Evolutionary conservation across 1,284 basidiomycete genomes (phyloP).

Genomic region (Xerocomus amazonicus): DNA sequence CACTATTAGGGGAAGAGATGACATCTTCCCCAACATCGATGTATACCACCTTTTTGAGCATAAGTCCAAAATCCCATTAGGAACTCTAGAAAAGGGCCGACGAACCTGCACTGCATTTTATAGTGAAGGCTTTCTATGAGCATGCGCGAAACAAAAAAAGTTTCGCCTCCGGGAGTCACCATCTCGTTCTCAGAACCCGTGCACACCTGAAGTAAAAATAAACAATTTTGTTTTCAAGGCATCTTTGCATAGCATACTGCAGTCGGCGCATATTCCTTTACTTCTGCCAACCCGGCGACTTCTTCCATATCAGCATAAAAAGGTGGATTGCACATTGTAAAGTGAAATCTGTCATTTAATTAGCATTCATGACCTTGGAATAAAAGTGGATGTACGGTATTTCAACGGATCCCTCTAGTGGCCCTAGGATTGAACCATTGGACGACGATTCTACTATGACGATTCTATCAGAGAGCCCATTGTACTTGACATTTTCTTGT

Average conservation of each 20-base stretch:
- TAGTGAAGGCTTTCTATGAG: slow-evolving; percentile 65
- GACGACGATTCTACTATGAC: slow-evolving; percentile 39
- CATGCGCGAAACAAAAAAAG: slow-evolving; percentile 74
- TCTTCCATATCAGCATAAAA: slow-evolving; percentile 81
- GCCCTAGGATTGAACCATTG: slow-evolving; percentile 48
- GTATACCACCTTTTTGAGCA: slow-evolving; percentile 77
- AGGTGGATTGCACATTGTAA: slow-evolving; percentile 95
- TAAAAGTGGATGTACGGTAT: slow-evolving; percentile 14
- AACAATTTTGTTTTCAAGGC: slow-evolving; percentile 5
- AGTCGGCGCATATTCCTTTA: slow-evolving; percentile 61
- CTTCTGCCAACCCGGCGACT: slow-evolving; percentile 52
- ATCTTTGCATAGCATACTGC: slow-evolving; percentile 44
- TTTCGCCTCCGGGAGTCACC: slow-evolving; percentile 85
- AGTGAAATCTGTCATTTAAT: slow-evolving; percentile 45
- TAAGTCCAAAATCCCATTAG: background rate
- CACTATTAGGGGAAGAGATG: slow-evolving; percentile 66
- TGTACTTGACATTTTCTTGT: slow-evolving; percentile 49
- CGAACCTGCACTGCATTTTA: slow-evolving; percentile 49
- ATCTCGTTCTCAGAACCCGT: slow-evolving; percentile 84
- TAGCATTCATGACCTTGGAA: background rate
- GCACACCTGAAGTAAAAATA: slow-evolving; percentile 48
- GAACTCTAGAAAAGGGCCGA: background rate
- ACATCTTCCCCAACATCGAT: slow-evolving; percentile 85
- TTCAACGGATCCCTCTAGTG: slow-evolving; percentile 33
- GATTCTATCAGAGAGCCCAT: slow-evolving; percentile 52